phyloP scores from a whole-genome alignment of 2,329 filamentous ascomycete species.

The Alternaria consortialis region DNA sequence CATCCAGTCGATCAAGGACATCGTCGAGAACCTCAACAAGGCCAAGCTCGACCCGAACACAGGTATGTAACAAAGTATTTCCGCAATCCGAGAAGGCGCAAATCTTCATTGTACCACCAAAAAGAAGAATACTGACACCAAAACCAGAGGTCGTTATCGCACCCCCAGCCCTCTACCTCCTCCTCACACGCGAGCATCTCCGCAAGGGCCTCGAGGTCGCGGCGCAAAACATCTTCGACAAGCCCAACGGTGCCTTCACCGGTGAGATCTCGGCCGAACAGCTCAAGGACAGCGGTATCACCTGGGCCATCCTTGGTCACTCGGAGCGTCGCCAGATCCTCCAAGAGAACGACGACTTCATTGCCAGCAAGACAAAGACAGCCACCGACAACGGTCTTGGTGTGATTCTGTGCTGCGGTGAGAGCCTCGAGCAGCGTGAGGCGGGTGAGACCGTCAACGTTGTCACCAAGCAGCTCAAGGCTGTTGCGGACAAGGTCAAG shows the following conservation, averaged over 20 bases:
- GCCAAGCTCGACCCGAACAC: constrained; percentile 79
- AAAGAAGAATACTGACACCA: constrained; percentile 15
- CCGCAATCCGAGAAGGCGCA: neutral
- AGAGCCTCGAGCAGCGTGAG: constrained; percentile 93
- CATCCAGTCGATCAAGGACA: constrained; percentile 85
- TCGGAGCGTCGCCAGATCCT: constrained; percentile 93
- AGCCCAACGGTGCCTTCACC: constrained; percentile 95
- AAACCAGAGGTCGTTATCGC: constrained; percentile 88
- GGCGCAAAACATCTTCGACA: constrained; percentile 97
- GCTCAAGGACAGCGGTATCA: constrained; percentile 86
- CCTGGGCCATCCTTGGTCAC: constrained; percentile 93
- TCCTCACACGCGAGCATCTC: constrained; percentile 81
- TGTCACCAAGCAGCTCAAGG: constrained; percentile 84
- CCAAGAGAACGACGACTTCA: constrained; percentile 80
- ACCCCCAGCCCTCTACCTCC: constrained; percentile 89
- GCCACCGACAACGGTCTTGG: constrained; percentile 85
- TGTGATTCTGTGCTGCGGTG: constrained; percentile 97
- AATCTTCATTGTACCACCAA: constrained; percentile 6
- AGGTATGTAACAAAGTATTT: constrained; percentile 60
- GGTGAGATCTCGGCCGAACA: constrained; percentile 94
- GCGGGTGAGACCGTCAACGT: constrained; percentile 83
- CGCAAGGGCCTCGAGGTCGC: constrained; percentile 82
- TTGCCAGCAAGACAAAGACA: constrained; percentile 93
- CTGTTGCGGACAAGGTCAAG: constrained; percentile 78
- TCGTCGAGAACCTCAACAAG: constrained; percentile 87